Percentiles rank a stretch among this genome's conserved stretches.
Conservation (phyloP, 257 asterid species). For the Przewalskia tangutica region DNA sequence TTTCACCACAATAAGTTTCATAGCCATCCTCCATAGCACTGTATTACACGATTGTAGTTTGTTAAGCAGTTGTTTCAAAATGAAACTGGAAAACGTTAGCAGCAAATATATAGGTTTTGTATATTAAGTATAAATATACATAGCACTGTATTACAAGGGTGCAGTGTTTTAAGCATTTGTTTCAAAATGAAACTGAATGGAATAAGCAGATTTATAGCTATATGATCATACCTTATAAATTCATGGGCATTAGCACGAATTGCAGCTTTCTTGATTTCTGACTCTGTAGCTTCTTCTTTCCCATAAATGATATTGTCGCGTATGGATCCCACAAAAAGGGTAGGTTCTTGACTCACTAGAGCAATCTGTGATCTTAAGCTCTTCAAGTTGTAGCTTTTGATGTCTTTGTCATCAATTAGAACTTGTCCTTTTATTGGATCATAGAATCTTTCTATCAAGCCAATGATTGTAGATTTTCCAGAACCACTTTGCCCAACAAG, state of each 20-base stretch:
- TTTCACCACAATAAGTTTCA: conserved; percentile 58
- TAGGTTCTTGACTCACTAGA: conserved; percentile 67
- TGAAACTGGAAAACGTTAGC: not conserved
- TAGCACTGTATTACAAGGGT: conserved; percentile 24
- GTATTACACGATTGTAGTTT: not conserved
- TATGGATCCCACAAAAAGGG: conserved; percentile 50
- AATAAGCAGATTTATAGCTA: not conserved
- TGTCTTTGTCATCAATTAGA: conserved; percentile 42
- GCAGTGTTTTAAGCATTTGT: not conserved
- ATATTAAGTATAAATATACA: not conserved
- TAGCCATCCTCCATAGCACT: conserved; percentile 58
- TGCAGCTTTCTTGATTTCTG: conserved; percentile 55
- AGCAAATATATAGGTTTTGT: no score
- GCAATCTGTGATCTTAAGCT: conserved; percentile 54
- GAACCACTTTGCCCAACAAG: conserved; percentile 78
- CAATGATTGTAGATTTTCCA: conserved; percentile 65
- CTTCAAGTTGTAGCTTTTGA: conserved; percentile 47
- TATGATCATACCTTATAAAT: conserved; percentile 41
- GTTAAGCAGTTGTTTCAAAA: not conserved
- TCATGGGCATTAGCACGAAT: conserved; percentile 67
- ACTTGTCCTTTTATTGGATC: conserved; percentile 58
- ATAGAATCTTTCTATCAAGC: conserved; percentile 58
- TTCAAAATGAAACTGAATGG: not conserved
- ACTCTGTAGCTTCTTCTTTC: conserved; percentile 35
- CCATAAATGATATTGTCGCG: conserved; percentile 56